Evolutionary conservation across 1,139 yeast genomes (phyloP).

Genomic region (Meyerozyma guilliermondii): DNA sequence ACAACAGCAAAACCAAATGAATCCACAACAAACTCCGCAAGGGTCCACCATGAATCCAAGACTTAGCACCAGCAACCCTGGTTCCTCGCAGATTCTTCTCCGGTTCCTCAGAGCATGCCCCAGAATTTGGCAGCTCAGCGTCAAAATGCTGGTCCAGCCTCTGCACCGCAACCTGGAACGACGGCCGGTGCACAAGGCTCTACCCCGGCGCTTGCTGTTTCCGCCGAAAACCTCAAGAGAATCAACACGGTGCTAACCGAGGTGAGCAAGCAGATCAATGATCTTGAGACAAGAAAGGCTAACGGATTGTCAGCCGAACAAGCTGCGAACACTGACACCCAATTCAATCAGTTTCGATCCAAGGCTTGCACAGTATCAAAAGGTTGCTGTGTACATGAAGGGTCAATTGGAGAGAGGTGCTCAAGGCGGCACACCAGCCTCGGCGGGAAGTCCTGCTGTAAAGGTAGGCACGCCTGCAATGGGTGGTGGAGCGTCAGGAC

Average conservation of each 20-base stretch:
- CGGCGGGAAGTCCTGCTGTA: slow-evolving; percentile 6
- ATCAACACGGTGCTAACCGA: slow-evolving; percentile 1
- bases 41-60: slow-evolving; percentile 5
- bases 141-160: not conserved
- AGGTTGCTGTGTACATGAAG: slow-evolving; percentile 36
- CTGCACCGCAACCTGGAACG: slow-evolving; percentile 11
- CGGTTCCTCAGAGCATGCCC: slow-evolving; percentile 2
- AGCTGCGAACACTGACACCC: slow-evolving; percentile 28
- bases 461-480: slow-evolving; percentile 5
- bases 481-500: not conserved
- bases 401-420: slow-evolving; percentile 20
- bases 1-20: slow-evolving; percentile 8
- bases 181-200: not conserved
- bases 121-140: slow-evolving; percentile 3
- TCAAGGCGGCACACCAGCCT: slow-evolving; percentile 11
- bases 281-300: slow-evolving; percentile 18
- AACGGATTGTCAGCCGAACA: slow-evolving; percentile 26
- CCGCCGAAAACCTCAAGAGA: not conserved
- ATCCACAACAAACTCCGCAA: slow-evolving; percentile 2
- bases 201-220: slow-evolving; percentile 1
- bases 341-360: slow-evolving; percentile 28
- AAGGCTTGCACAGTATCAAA: slow-evolving; percentile 35
- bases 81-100: slow-evolving; percentile 5
- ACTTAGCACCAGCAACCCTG: slow-evolving; percentile 12
- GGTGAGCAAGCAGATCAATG: slow-evolving; percentile 1